Base-by-base conservation (phyloP, 139 green algal genomes). In the Chlorella sp. region DNA sequence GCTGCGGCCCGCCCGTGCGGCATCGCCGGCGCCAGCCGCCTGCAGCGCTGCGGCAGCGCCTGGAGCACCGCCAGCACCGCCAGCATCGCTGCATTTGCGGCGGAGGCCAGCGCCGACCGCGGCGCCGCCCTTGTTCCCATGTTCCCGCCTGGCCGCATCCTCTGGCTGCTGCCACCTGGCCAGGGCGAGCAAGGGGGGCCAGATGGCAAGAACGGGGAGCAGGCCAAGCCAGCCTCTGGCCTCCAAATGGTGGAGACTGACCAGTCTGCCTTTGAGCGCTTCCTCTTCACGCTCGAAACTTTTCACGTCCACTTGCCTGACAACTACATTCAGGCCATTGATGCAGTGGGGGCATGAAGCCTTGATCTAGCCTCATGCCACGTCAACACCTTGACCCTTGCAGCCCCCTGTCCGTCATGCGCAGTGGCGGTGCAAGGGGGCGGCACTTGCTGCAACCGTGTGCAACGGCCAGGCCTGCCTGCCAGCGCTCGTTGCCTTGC, bases 121-220 rank as follows among this genome's bases (percentile, higher is more conserved):
- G 80, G 36, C 32, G 61, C 61, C 26, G 80, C 32, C 16, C 82
- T 86, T 60, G 57, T 81, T 30, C 84, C 84, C 84, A 88, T 88
- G 84, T 88, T 80, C 84, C 84, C 84, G 15, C 84, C 84, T 4
- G 84, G 84, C 39, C 84, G 84, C 84, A 80, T 88, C 64, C 40
- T 88, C 66, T 88, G 84, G 84, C 48, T 88, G 68, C 84, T 88
- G 84, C 84, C 84, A 12, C 64, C 64, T 32, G 21, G 64, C 21
- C 7, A 71, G 16, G 64, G 21, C 21, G 7, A 26, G 64, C 3
- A 18, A 42, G 42, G 9, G 79, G 78, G 18, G 34, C 26, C 64
- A 71, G 22, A 2, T 2, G 21, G 64, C 64, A 71, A 28, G 80
- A 18, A 37, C 24, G 69, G 15, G 15, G 75, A 53, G 34, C 75